Evolutionary conservation across 2,329 filamentous ascomycete genomes (phyloP), one percentile per base, ranked within the genome.

Genomic region (Pyrenochaeta sp.): DNA sequence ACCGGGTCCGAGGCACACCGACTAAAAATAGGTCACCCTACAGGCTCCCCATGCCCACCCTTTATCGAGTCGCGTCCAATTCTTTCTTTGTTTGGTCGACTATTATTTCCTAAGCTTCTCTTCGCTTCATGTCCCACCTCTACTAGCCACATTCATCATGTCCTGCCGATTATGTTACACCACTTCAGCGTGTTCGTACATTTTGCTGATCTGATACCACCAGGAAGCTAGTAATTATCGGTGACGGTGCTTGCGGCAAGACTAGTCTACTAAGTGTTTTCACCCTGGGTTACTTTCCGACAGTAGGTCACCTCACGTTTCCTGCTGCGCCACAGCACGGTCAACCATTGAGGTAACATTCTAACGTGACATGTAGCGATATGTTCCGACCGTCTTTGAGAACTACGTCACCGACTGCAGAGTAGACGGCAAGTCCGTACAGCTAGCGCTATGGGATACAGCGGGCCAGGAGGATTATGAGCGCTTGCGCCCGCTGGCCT

Each of bases 371-470:
- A 21, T 61, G 35, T 46, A 75, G 73, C 73, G 73, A 56, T 75
- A 75, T 54, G 73, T 76, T 31, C 95, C 95, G 1, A 99, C 95
- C 41, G 95, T 99, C 32, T 99, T 99, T 78, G 95, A 99, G 75
- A 99, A 99, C 81, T 99, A 99, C 73, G 95, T 99, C 62, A 99
- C 95, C 67, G 95, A 99, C 80, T 99, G 95, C 79, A 86, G 94
- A 80, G 95, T 99, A 56, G 95, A 99, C 75, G 95, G 95, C 71
- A 97, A 97, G 76, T 97, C 92, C n/a, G 95, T 99, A 33, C 95
- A 99, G 80, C 84, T 99, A 60, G 95, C 95, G 45, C 82, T 99
- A 68, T 99, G 95, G 95, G 95, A 99, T 87, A 99, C 95, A n/a
- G 95, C 95, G 45, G 95, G 95, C 56, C 95, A 99, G 78, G 95